These are phyloP conservation scores for Pseudoturritis turrita DNA, from an alignment of 345 rosid genomes.

Conservation along the genomic window DNA sequence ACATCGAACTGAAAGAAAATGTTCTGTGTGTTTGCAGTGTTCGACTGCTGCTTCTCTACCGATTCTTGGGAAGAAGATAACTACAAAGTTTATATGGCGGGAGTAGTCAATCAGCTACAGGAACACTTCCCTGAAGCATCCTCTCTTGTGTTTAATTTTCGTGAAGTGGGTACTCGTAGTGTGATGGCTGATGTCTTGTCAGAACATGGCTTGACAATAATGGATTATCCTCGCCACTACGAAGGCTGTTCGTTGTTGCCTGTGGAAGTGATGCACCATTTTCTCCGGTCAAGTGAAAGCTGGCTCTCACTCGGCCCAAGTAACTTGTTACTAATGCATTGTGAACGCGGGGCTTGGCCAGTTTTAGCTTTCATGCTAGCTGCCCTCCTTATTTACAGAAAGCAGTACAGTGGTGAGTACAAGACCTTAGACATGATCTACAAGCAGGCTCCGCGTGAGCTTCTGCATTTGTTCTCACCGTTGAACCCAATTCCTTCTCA, in stretches of 20 bases:
- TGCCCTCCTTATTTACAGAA: slow-evolving; percentile 73
- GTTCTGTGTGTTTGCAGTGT: slow-evolving; percentile 42
- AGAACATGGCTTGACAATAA: slow-evolving; percentile 71
- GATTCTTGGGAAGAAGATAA: slow-evolving; percentile 62
- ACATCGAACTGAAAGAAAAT: slow-evolving; percentile 9
- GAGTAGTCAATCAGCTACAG: slow-evolving; percentile 63
- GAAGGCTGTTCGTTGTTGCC: slow-evolving; percentile 84
- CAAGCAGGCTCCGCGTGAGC: slow-evolving; percentile 88
- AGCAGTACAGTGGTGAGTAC: slow-evolving; percentile 77
- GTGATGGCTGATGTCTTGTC: slow-evolving; percentile 54
- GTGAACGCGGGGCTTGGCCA: slow-evolving; percentile 88
- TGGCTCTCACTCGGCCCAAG: slow-evolving; percentile 86
- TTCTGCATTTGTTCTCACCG: slow-evolving; percentile 67
- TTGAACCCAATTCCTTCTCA: slow-evolving; percentile 90
- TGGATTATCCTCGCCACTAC: slow-evolving; percentile 96
- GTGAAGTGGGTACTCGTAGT: slow-evolving; percentile 61
- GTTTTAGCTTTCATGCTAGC: slow-evolving; percentile 84
- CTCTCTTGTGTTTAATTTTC: slow-evolving; percentile 82
- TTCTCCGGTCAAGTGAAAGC: slow-evolving; percentile 86
- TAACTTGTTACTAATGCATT: slow-evolving; percentile 82
- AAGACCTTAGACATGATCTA: slow-evolving; percentile 92
- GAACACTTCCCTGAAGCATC: slow-evolving; percentile 81
- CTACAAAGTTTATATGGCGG: slow-evolving; percentile 56
- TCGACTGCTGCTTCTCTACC: slow-evolving; percentile 81
- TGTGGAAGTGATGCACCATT: slow-evolving; percentile 88